These are phyloP conservation scores for Gossypium trilobum DNA, from an alignment of 441 rosid genomes.

Conservation along the genomic window DNA sequence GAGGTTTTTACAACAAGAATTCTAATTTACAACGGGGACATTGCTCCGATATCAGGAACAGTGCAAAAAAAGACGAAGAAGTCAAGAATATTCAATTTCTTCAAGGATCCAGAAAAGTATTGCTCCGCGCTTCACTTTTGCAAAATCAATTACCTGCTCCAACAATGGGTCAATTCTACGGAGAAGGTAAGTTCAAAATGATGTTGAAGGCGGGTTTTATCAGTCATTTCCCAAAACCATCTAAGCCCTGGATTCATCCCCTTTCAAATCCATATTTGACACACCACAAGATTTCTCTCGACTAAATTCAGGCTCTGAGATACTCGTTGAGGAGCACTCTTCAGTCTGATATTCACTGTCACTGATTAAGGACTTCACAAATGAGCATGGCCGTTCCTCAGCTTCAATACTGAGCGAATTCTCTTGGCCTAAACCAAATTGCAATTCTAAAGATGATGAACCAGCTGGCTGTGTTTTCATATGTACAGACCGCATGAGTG, in stretches of 20 bases:
- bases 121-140: too few species aligned
- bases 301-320: constrained; percentile 32
- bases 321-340: constrained; percentile 37
- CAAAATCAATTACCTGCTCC: background rate
- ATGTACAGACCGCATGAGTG: constrained; percentile 83
- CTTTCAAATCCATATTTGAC: constrained; percentile 37
- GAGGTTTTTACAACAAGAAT: background rate
- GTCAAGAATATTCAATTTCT: background rate
- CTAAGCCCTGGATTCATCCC: constrained; percentile 24
- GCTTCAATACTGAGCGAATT: constrained; percentile 34
- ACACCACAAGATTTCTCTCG: constrained; percentile 41
- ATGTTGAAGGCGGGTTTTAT: background rate
- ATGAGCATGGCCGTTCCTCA: constrained; percentile 55
- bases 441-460: constrained; percentile 34
- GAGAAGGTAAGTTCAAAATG: background rate
- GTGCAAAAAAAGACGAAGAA: background rate
- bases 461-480: constrained; percentile 72
- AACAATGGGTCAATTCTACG: background rate
- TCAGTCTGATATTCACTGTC: constrained; percentile 51
- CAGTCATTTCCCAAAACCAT: background rate
- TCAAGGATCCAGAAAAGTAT: background rate
- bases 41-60: too few species aligned
- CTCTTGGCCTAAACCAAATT: constrained; percentile 41
- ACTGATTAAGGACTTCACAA: constrained; percentile 49
- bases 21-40: background rate